phyloP scores from a whole-genome alignment of 148 eudicot genomes.

The Chenopodium berlandieri region DNA sequence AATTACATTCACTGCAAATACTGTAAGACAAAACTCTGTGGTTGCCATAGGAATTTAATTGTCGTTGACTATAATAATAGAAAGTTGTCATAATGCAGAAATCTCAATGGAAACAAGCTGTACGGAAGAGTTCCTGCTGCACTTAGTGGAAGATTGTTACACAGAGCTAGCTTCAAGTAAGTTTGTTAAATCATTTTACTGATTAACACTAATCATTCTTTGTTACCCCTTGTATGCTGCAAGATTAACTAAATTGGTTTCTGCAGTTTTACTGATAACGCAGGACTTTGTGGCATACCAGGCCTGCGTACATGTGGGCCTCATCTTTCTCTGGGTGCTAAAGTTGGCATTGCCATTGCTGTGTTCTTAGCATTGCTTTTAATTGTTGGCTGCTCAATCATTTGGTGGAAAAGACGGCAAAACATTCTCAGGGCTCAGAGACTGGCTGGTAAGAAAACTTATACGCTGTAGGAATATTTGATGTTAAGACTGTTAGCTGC shows the following conservation, averaged over 20 bases:
- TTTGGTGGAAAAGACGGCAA: conserved; percentile 97
- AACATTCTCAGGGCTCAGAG: conserved; percentile 89
- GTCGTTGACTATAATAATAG: background rate
- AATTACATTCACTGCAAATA: conserved; percentile 56
- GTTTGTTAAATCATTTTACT: conserved; percentile 20
- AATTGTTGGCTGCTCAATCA: conserved; percentile 46
- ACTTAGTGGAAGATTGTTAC: conserved; percentile 86
- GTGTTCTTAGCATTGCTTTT: conserved; percentile 44
- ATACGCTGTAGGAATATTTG: background rate
- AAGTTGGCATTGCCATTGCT: conserved; percentile 64
- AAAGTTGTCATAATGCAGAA: conserved; percentile 39
- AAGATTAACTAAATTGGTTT: conserved; percentile 3
- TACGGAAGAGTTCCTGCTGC: conserved; percentile 84
- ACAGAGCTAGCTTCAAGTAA: conserved; percentile 97
- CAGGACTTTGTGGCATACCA: conserved; percentile 93
- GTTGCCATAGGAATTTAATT: background rate
- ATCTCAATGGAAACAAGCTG: conserved; percentile 86
- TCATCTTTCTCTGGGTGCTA: conserved; percentile 87
- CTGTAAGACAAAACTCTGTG: conserved; percentile 49
- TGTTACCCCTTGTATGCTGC: background rate
- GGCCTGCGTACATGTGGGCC: conserved; percentile 87
- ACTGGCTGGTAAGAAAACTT: conserved; percentile 65
- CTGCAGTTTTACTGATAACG: conserved; percentile 86
- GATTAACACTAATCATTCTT: background rate
- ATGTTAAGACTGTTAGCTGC: background rate